Evolutionary conservation across 345 rosid genomes (phyloP).

Genomic region (Eucalyptus fibrosa): DNA sequence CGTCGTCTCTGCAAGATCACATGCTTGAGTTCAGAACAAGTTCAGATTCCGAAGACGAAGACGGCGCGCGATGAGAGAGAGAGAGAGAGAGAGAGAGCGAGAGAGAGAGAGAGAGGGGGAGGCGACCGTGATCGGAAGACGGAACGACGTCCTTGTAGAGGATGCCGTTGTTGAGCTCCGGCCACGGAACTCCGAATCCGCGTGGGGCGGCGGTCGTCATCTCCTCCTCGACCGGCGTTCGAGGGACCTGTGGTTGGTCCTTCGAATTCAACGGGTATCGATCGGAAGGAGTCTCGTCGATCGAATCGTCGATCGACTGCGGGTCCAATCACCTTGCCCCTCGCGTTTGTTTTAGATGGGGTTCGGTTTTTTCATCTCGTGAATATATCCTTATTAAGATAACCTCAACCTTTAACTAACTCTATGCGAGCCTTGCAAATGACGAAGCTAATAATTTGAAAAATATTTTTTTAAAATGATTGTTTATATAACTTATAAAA

Average conservation of each 20-base stretch:
- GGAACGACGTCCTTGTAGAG: constrained; percentile 44
- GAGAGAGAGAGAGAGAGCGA: not conserved
- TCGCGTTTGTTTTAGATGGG: not conserved
- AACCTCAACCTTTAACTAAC: not conserved
- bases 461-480: too few species aligned
- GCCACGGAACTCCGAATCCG: constrained; percentile 60
- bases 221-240: not conserved
- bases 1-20: constrained; percentile 11
- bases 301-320: not conserved
- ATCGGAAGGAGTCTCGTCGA: not conserved
- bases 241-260: not conserved
- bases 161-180: constrained; percentile 69
- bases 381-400: not conserved
- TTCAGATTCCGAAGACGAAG: not conserved
- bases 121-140: constrained; percentile 43
- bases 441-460: not conserved
- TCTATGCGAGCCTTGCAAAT: not conserved
- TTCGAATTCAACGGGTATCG: not conserved
- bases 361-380: not conserved
- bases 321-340: not conserved
- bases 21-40: not conserved
- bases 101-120: not conserved
- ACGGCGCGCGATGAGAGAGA: too few species aligned
- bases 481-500: too few species aligned
- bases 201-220: not conserved